Conservation (phyloP, 1,139 yeast species). For the Yamadazyma dendronema region DNA sequence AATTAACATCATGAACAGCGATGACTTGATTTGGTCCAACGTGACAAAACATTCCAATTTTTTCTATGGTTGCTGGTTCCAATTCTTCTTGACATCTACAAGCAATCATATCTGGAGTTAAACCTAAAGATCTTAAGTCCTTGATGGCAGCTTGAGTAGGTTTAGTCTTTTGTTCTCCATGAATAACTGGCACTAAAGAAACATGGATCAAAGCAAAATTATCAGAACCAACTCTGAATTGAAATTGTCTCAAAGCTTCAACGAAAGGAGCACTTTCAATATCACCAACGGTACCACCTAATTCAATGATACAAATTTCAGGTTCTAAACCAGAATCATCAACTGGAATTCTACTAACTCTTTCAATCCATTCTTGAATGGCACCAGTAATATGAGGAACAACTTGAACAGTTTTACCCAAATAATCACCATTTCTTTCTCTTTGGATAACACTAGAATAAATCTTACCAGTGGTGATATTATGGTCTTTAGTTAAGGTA, state of each 20-base stretch:
- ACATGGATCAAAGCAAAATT: conserved; percentile 96
- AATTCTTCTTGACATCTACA: conserved; percentile 90
- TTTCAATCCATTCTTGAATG: conserved; percentile 97
- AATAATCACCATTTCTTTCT: conserved; percentile 95
- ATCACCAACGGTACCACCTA: conserved; percentile 99
- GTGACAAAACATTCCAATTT: conserved; percentile 98
- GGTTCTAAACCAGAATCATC: conserved; percentile 87
- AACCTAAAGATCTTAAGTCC: conserved; percentile 91
- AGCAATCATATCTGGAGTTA: conserved; percentile 95
- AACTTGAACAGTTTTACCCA: conserved; percentile 99
- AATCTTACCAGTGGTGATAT: conserved; percentile 97
- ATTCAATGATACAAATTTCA: conserved; percentile 92
- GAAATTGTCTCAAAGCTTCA: conserved; percentile 98
- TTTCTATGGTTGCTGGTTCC: conserved; percentile 81
- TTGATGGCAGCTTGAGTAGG: conserved; percentile 99
- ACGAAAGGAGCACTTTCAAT: conserved; percentile 98
- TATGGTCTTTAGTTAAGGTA: conserved; percentile 89
- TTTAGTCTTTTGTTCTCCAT: conserved; percentile 97
- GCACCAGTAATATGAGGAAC: conserved; percentile 98
- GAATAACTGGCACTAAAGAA: conserved; percentile 94
- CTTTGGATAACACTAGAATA: conserved; percentile 90
- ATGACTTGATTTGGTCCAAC: conserved; percentile 97
- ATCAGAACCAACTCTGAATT: conserved; percentile 91
- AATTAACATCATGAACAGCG: conserved; percentile 95
- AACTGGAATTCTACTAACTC: conserved; percentile 87